Base-by-base conservation (phyloP, 305 asterid species). In the Ajuga reptans region DNA sequence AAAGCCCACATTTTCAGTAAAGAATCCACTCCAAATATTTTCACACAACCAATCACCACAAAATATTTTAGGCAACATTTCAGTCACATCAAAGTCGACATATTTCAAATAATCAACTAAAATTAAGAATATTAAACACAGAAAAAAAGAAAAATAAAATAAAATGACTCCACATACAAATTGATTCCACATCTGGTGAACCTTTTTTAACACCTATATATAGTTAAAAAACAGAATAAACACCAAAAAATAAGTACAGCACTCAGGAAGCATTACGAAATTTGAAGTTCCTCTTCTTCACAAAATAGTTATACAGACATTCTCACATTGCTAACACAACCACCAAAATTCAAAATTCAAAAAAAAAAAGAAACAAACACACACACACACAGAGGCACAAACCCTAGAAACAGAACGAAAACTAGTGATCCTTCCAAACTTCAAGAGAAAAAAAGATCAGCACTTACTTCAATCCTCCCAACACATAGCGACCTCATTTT, bases 21-120 rank as follows among this genome's bases (percentile, higher is more conserved):
- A 67, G 46, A 52, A 55, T 41, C 46, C 16, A 53, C 53, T 62
- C 47, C 41, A 57, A 34, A 73, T 49, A 47, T 37, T 9, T 34
- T 41, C 5, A 42, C 9, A 65, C 31, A 65, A 24, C 18, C 63
- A 76, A 33, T 31, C 45, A 33, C 42, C 27, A 45, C 31, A 52
- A 42, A 55, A 31, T 65, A 66, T 8, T 54, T 52, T 34, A 39
- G 58, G 71, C 66, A 66, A 52, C 60, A 72, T 46, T 65, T 57
- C 9, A 64, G 75, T 73, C 77, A 67, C 75, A 76, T 57, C 75
- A 66, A 15, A 55, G 63, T 51, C 69, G 69, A 74, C 27, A 64
- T 64, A 62, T 54, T 65, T 66, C 75, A 70, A 47, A 50, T 37
- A 57, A 59, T 55, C 63, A 50, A 57, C 60, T 66, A 75, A 75